Base-by-base conservation (phyloP, 2,329 filamentous ascomycete genomes). In the Rosellinia necatrix region DNA sequence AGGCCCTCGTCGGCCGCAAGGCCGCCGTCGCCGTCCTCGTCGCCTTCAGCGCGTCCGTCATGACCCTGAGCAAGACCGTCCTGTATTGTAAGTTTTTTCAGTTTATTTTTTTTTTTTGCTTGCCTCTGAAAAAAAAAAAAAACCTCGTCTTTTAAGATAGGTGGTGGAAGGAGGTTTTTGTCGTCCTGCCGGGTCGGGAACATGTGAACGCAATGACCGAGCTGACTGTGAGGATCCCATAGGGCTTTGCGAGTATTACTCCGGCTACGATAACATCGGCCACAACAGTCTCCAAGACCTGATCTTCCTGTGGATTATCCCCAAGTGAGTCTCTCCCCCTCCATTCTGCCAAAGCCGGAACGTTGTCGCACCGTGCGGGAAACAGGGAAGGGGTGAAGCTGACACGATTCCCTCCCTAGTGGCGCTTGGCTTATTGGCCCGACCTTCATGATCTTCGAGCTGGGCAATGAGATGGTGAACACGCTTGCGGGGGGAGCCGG, bases 21-120 rank as follows among this genome's bases (percentile, higher is more conserved):
- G 81, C 76, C 0, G 81, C 75, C 0, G 17, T 72, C 54, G 80
- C 79, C 0, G 69, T 80, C 3, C 35, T 84, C 15, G 43, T 82
- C 2, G 79, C 75, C 4, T 84, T 83, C 61, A 76, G 77, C 56
- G 79, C 80, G 0, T 77, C 80, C 1, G 76, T 85, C 49, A 85
- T 85, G 83, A 86, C 83, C 1, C 63, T 85, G 9, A 83, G 79
- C 75, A 86, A 85, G 77, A 85, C 83, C n/a, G 68, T 79, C 9
- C 69, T 86, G 2, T 86, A 86, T 67, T 84, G 82, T 83, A 60
- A 69, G 81, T 76, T 27, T 40, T 40, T 43, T 42, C 49, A 44
- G 22, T 10, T 9, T 30, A 19, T 25, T 35, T 41, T 4, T 25
- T 24, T 24, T 8, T 41, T 34, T 37, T 37, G 15, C 15, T 19